Conservation (phyloP, 306 rosid species). For the Psophocarpus tetragonolobus region DNA sequence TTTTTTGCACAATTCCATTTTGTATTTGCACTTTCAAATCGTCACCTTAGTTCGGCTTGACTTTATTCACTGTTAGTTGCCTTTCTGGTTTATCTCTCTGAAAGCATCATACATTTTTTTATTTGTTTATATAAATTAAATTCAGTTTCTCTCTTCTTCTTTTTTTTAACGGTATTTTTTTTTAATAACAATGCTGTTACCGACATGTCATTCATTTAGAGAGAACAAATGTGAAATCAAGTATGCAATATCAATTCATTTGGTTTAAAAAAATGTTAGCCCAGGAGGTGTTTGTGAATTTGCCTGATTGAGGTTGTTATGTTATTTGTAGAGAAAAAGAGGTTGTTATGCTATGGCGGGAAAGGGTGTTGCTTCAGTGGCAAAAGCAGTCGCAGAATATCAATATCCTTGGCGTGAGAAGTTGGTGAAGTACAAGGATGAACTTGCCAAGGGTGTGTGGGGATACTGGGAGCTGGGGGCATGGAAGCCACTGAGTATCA, state of each 20-base stretch:
- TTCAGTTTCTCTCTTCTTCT: background rate
- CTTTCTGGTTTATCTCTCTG: background rate
- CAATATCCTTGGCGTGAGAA: conserved; percentile 85
- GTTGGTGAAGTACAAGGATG: conserved; percentile 59
- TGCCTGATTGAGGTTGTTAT: background rate
- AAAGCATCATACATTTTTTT: background rate
- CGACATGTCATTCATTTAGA: background rate
- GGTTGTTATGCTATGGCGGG: conserved; percentile 57
- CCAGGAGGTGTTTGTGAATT: conserved; percentile 16
- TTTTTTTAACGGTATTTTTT: background rate
- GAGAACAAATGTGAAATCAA: background rate
- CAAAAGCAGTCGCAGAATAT: conserved; percentile 60
- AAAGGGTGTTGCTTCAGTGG: conserved; percentile 56
- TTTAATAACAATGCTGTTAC: background rate
- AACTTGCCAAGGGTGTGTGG: conserved; percentile 82
- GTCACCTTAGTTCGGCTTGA: background rate
- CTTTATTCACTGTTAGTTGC: background rate
- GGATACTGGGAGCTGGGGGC: conserved; percentile 94
- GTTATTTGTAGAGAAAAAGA: conserved; percentile 7
- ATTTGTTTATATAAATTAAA: background rate
- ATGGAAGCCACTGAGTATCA: conserved; percentile 77
- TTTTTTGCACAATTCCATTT: no score
- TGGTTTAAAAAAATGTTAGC: background rate
- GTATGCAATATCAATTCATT: background rate
- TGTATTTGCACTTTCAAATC: no score